A percentile compares a stretch with the other conserved stretches of the same genome.
These are phyloP conservation scores for Acacia confusa DNA, from an alignment of 306 rosid species.

Conservation along the genomic window DNA sequence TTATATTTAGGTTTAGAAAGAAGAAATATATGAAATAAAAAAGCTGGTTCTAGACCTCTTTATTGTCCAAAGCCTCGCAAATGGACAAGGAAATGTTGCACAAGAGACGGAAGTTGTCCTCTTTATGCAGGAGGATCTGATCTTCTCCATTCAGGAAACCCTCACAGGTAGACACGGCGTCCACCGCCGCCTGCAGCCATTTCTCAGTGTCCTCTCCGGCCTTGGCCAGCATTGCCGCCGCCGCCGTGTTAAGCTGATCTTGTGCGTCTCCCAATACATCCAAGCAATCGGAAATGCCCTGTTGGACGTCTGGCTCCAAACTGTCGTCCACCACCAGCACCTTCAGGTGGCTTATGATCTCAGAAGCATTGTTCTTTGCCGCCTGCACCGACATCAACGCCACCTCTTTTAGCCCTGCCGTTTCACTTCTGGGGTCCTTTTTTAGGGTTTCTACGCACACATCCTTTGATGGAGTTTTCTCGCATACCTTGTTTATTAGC, in stretches of 20 bases:
- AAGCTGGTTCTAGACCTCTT: not conserved
- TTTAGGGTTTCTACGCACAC: constrained; percentile 4
- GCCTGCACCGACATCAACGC: constrained; percentile 21
- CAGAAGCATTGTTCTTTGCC: constrained; percentile 15
- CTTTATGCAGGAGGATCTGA: constrained; percentile 1
- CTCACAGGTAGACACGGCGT: constrained; percentile 35
- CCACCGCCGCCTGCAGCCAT: constrained; percentile 42
- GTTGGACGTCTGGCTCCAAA: constrained; percentile 17
- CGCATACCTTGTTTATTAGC: constrained; percentile 12
- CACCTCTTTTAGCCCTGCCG: not conserved
- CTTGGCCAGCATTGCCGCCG: constrained; percentile 20
- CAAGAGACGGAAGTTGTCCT: constrained; percentile 8
- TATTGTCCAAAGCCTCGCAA: not conserved
- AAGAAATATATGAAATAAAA: not conserved
- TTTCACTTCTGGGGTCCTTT: not conserved
- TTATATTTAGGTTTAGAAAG: not conserved
- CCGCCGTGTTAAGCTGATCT: constrained; percentile 30
- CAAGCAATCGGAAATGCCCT: constrained; percentile 40
- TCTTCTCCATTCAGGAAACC: constrained; percentile 28
- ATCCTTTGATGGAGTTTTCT: not conserved
- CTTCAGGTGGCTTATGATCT: constrained; percentile 5
- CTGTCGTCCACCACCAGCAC: not conserved
- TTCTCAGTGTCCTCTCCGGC: not conserved
- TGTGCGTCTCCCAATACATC: constrained; percentile 30
- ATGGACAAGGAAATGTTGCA: constrained; percentile 31